Conservation (phyloP, 2,329 filamentous ascomycete genomes). For the Pseudopyrenochaeta lycopersici region DNA sequence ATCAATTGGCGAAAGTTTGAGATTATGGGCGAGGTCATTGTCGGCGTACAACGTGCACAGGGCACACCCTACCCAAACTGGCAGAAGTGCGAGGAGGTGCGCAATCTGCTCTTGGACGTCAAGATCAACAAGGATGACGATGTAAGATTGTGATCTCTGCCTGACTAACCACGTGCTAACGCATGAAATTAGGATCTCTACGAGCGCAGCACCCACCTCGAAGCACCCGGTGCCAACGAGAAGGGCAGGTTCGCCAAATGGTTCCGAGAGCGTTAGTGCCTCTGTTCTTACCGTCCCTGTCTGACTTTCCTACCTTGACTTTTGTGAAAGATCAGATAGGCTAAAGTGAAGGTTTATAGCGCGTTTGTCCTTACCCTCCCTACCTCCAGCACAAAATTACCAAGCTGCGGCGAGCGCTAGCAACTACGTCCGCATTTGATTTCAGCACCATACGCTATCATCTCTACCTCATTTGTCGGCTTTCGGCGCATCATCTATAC, state of each 20-base stretch:
- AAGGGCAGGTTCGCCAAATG: constrained; percentile 55
- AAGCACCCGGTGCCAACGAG: constrained; percentile 58
- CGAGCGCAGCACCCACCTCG: constrained; percentile 65
- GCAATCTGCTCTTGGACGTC: constrained; percentile 81
- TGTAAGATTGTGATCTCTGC: constrained; percentile 61
- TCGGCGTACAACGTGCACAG: constrained; percentile 92
- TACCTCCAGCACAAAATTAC: constrained; percentile 38
- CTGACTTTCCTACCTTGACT: constrained; percentile 19
- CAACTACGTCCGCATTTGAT: constrained; percentile 36
- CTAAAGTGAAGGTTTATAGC: constrained; percentile 38
- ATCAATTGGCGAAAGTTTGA: constrained; percentile 99
- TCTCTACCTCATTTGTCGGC: not conserved
- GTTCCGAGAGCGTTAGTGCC: constrained; percentile 56
- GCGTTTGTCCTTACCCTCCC: constrained; percentile 34
- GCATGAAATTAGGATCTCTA: constrained; percentile 61
- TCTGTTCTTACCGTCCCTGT: constrained; percentile 22
- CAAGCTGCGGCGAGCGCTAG: constrained; percentile 26
- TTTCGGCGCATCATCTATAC: not conserved
- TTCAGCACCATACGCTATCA: not conserved
- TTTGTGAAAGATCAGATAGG: constrained; percentile 23
- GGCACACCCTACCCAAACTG: constrained; percentile 81
- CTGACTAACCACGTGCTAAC: constrained; percentile 23
- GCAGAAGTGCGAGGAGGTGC: constrained; percentile 72
- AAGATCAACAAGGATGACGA: constrained; percentile 87
- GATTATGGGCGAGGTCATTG: constrained; percentile 88